Percentiles rank a stretch among this genome's conserved stretches.
These are phyloP conservation scores for Fraxinus cuspidata DNA, from an alignment of 257 asterid species.

Conservation along the genomic window DNA sequence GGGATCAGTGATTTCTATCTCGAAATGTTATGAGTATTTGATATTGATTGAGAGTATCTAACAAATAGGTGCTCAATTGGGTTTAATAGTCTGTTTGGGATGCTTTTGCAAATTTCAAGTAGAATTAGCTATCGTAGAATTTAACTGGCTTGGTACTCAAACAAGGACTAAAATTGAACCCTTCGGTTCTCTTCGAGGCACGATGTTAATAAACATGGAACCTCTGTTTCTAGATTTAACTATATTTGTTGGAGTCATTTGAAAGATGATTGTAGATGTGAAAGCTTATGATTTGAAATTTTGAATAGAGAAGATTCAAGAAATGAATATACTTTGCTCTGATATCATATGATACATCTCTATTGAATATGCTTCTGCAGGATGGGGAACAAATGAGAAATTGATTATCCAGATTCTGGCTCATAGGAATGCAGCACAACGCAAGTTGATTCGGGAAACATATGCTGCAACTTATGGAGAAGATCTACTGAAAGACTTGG, in stretches of 20 bases:
- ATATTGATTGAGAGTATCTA: too few species aligned
- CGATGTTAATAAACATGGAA: neutral
- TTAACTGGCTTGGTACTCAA: neutral
- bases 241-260: neutral
- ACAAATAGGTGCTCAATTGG: too few species aligned
- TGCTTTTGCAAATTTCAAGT: neutral
- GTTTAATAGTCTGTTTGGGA: neutral
- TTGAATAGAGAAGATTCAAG: neutral
- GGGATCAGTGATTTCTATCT: neutral
- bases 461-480: slow-evolving; percentile 71
- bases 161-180: neutral
- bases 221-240: neutral
- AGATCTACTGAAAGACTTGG: slow-evolving; percentile 81
- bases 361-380: slow-evolving; percentile 37
- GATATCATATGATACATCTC: neutral
- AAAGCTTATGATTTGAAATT: neutral
- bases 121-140: neutral
- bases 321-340: neutral
- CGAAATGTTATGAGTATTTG: neutral
- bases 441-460: slow-evolving; percentile 67
- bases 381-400: slow-evolving; percentile 82
- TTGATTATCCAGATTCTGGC: slow-evolving; percentile 68
- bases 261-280: neutral
- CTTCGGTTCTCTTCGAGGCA: neutral
- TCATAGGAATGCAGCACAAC: slow-evolving; percentile 75